Evolutionary conservation across 1,139 yeast genomes (phyloP), one percentile per base, ranked within the genome.

Genomic region (Lodderomyces metapsilosis): DNA sequence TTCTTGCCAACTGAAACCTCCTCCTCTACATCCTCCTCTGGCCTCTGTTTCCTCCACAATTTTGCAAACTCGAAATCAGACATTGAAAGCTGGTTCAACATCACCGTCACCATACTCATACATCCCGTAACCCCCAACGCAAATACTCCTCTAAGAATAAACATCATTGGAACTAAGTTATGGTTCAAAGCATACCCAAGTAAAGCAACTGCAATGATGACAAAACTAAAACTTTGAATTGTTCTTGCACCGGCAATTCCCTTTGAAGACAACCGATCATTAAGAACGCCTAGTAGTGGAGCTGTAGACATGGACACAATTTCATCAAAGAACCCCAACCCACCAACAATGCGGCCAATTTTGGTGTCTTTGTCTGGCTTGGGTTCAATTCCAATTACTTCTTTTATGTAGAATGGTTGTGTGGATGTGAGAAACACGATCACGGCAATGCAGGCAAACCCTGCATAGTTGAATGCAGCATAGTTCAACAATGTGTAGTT

Each of bases 341-440:
- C 64, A 0, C 89, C 88, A 13, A 82, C 75, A 39, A 75, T 68
- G 35, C 68, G 64, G 1, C 89, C 89, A 43, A 80, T 66, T 36
- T 68, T 65, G 4, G 62, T 56, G 5, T 68, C 58, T 18, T 39
- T 40, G 3, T 43, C 50, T 6, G 44, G 47, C 15, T 36, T 31
- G 5, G 47, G 46, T 12, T 60, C 56, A 8, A 76, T 60, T 0
- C 76, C 76, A 13, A 82, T 60, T 1, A 80, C 76, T 51, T 80
- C 82, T 4, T 78, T 69, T 31, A 84, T 64, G 55, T 76, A 81
- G 54, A 82, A 83, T 3, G 89, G 80, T 61, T 83, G 89, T 1
- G 88, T 77, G 5, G 88, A 74, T 25, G 82, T 71, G 39, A 83
- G 59, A 53, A 83, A 84, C n/a, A 84, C 88, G 36, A 81, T 78